phyloP scores from a whole-genome alignment of 2,329 filamentous ascomycete genomes.

The Claviceps digitariae region DNA sequence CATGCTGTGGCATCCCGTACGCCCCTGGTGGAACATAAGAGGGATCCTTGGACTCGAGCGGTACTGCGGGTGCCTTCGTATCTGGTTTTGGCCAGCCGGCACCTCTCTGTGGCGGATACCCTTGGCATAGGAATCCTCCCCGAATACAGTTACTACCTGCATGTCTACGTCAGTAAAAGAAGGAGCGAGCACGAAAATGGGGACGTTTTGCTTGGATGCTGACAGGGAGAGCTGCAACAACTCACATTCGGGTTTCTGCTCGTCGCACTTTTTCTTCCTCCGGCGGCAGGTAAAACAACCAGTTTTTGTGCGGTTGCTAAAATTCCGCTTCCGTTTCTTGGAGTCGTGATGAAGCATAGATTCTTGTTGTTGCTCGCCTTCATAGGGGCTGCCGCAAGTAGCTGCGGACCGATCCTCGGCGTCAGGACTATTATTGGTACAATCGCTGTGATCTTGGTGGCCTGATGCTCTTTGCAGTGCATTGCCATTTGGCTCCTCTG shows the following conservation, averaged over 20 bases:
- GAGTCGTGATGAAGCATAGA: conserved; percentile 42
- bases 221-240: conserved; percentile 8
- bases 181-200: background rate
- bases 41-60: conserved; percentile 72
- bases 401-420: conserved; percentile 33
- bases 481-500: conserved; percentile 36
- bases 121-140: conserved; percentile 81
- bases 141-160: conserved; percentile 78
- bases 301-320: conserved; percentile 92
- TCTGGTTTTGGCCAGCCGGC: conserved; percentile 63
- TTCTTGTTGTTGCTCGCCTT: conserved; percentile 34
- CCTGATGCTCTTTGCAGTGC: conserved; percentile 29
- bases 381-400: conserved; percentile 29
- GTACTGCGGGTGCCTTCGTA: conserved; percentile 52
- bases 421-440: conserved; percentile 39
- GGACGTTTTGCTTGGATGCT: background rate
- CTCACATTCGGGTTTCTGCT: conserved; percentile 84
- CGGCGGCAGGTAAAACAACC: conserved; percentile 84
- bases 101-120: conserved; percentile 71
- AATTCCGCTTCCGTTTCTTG: conserved; percentile 65
- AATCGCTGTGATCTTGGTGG: conserved; percentile 35
- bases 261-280: conserved; percentile 97
- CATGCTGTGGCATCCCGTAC: conserved; percentile 45
- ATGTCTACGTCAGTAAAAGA: background rate
- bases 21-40: conserved; percentile 47